Base-by-base conservation (phyloP, 345 rosid species). In the Turritis glabra region DNA sequence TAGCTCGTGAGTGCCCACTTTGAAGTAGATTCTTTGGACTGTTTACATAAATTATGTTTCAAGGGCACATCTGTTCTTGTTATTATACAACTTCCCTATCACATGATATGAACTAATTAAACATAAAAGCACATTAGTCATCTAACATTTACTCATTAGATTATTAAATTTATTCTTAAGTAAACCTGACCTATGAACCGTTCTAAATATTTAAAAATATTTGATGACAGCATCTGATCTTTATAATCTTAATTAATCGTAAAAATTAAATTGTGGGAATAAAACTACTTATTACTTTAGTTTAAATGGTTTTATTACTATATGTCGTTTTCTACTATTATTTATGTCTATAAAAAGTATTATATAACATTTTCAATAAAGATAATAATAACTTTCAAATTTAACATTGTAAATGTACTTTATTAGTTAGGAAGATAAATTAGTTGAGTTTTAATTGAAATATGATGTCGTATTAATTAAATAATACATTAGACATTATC, bases 1-100 rank as follows among this genome's bases (percentile, higher is more conserved):
- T 51, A 52, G 52, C 76, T 72, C 69, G 69, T 72, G 76, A 62
- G 62, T 72, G 44, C 69, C 76, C 69, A 72, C 62, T 72, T 62
- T 72, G 54, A 40, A 37, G 61, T 72, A 43, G 76, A 40, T 53
- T 50, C 76, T 62, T 61, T 72, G 43, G 69, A 72, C 69, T 13
- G 43, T 50, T 62, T 62, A 62, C 22, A 48, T 71, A 59, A 62
- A 25, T 62, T 72, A 72, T 72, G 58, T 61, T 61, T 26, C 61
- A 17, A 50, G 53, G 69, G 40, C 69, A 62, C 32, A 51, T 51
- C 43, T 51, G 2, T 40, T 72, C 32, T 61, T 38, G 38, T 51
- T 50, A 62, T 72, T 27, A 21, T 72, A 52, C 29, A 37, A 72
- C 52, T 60, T 29, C 27, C 60, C 43, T 37, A 37, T 72, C 61